A percentile compares a stretch with the other conserved stretches of the same genome.
phyloP scores from a whole-genome alignment of 352 stramenopile genomes.

The Phytophthora cajani region DNA sequence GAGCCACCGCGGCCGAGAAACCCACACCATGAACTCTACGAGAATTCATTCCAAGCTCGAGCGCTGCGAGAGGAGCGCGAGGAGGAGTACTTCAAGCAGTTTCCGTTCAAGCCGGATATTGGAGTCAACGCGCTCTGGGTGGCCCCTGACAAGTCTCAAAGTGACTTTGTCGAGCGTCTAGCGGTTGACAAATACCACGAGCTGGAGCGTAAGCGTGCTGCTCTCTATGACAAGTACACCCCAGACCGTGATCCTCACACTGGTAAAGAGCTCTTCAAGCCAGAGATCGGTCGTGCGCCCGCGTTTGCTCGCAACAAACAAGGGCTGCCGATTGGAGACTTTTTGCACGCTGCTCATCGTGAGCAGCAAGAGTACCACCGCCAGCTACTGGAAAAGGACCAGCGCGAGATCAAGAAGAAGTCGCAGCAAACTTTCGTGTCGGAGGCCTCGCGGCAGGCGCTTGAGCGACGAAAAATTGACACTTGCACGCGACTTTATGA shows the following conservation, averaged over 20 bases:
- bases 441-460: constrained; percentile 56
- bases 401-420: constrained; percentile 51
- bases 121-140: constrained; percentile 76
- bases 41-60: constrained; percentile 64
- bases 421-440: constrained; percentile 66
- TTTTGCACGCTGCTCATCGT: constrained; percentile 68
- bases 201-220: constrained; percentile 58
- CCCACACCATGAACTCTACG: constrained; percentile 72
- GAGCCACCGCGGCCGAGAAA: constrained; percentile 45
- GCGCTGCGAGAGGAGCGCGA: constrained; percentile 53
- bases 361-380: constrained; percentile 73
- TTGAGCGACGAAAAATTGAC: constrained; percentile 63
- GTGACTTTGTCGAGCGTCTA: constrained; percentile 72
- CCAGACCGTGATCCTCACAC: constrained; percentile 64
- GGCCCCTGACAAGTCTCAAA: constrained; percentile 38
- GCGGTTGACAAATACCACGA: constrained; percentile 76
- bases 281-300: constrained; percentile 65
- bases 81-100: constrained; percentile 65
- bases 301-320: constrained; percentile 79
- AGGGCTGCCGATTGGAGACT: constrained; percentile 75
- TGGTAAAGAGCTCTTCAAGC: constrained; percentile 72
- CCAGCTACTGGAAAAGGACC: constrained; percentile 49
- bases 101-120: constrained; percentile 83
- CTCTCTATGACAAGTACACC: constrained; percentile 72
- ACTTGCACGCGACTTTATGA: constrained; percentile 70